Percentiles rank a stretch among this genome's conserved stretches.
Evolutionary conservation across 345 rosid species (phyloP).

Genomic region (Hibiscus tridactylites): DNA sequence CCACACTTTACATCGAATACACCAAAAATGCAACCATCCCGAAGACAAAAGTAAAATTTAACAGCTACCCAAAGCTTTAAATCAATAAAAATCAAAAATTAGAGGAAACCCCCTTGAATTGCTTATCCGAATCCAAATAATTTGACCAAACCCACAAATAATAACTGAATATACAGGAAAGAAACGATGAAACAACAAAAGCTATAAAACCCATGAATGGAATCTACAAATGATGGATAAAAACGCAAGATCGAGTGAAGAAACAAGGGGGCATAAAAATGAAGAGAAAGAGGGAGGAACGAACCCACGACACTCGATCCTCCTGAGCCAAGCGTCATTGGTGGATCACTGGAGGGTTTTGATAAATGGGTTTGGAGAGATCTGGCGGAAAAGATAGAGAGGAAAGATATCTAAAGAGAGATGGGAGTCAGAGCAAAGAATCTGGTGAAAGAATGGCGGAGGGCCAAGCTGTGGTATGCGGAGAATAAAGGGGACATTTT

Average conservation of each 20-base stretch:
- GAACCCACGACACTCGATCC: slow-evolving; percentile 85
- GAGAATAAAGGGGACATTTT: neutral
- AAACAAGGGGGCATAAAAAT: neutral
- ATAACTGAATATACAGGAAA: neutral
- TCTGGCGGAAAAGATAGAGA: slow-evolving; percentile 24
- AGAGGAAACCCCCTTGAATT: neutral
- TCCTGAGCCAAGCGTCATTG: slow-evolving; percentile 84
- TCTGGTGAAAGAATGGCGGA: neutral
- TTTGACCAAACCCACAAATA: neutral
- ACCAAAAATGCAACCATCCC: neutral
- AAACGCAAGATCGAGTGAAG: slow-evolving; percentile 16
- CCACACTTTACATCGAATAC: neutral
- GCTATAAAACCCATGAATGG: slow-evolving; percentile 2
- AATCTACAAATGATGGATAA: slow-evolving; percentile 6
- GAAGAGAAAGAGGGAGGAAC: neutral
- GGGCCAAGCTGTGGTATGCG: neutral
- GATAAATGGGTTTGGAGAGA: slow-evolving; percentile 24
- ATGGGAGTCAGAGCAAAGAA: neutral
- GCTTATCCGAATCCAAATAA: slow-evolving; percentile 1
- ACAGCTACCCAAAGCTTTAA: neutral
- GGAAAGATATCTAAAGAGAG: neutral
- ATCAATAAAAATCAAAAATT: neutral
- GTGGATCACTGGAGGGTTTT: slow-evolving; percentile 10
- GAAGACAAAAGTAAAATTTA: neutral
- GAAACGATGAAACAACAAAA: neutral